Percentiles rank a stretch among this genome's conserved stretches.
Evolutionary conservation across 208 protist genomes (phyloP).

Genomic region (Phytomonas francai): DNA sequence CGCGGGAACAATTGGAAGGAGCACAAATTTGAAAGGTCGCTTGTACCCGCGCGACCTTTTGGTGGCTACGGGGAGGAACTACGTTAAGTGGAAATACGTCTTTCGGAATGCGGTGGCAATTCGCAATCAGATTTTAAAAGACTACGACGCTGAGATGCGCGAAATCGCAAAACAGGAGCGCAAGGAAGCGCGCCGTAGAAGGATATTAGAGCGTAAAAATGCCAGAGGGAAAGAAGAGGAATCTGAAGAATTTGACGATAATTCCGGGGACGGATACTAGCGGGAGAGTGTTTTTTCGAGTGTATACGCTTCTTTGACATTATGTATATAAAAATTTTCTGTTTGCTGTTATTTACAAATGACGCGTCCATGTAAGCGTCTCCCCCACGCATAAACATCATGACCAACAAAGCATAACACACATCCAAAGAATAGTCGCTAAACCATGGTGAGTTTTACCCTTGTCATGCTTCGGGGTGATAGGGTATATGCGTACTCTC

Average conservation of each 20-base stretch:
- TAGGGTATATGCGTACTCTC: no score
- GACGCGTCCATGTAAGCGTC: no score
- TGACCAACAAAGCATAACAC: no score
- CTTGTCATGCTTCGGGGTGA: no score
- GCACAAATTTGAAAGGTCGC: constrained; percentile 11
- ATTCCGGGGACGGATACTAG: constrained; percentile 9
- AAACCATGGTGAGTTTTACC: no score
- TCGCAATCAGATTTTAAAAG: constrained; percentile 60
- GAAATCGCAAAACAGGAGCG: constrained; percentile 30
- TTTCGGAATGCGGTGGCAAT: constrained; percentile 68
- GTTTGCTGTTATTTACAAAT: no score
- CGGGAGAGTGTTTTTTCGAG: background rate
- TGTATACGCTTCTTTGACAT: no score
- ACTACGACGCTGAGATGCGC: constrained; percentile 49
- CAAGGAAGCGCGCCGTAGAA: constrained; percentile 31
- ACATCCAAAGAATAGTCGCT: no score
- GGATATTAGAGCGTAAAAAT: constrained; percentile 29
- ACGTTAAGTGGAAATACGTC: constrained; percentile 55
- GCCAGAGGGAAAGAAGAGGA: constrained; percentile 33
- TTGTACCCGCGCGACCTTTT: constrained; percentile 26
- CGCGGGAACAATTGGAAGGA: constrained; percentile 8
- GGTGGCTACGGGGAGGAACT: constrained; percentile 48
- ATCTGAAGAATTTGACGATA: constrained; percentile 42
- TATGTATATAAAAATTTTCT: background rate
- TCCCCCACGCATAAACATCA: no score